Conservation (phyloP, 371 early-diverging fungal species). For the Syncephalastrum sp. region DNA sequence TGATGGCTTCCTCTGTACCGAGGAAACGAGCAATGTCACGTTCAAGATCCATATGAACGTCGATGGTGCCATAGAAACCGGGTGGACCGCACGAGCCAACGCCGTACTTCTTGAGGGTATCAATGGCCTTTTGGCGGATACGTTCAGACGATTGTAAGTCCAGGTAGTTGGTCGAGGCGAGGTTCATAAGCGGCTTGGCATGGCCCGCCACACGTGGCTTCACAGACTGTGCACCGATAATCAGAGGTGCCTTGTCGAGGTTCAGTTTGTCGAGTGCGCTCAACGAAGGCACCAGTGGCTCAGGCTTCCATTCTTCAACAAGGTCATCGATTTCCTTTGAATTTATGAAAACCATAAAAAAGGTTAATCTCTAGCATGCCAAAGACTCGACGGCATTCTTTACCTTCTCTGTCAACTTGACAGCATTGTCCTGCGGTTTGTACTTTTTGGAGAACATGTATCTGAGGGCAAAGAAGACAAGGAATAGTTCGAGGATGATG, state of each 20-base stretch:
- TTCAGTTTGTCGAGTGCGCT: slow-evolving; percentile 73
- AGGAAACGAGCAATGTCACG: slow-evolving; percentile 85
- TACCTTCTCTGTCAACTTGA: slow-evolving; percentile 85
- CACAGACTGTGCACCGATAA: slow-evolving; percentile 66
- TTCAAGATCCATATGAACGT: slow-evolving; percentile 98
- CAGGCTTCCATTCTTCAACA: slow-evolving; percentile 95
- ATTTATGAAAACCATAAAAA: too few species aligned
- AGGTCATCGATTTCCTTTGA: slow-evolving; percentile 90
- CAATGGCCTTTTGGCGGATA: slow-evolving; percentile 84
- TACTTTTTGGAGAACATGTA: slow-evolving; percentile 87
- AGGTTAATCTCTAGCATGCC: background rate
- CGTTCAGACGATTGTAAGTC: slow-evolving; percentile 76
- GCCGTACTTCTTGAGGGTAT: slow-evolving; percentile 93
- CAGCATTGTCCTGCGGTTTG: slow-evolving; percentile 79
- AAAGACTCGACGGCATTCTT: background rate
- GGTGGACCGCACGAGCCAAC: slow-evolving; percentile 99
- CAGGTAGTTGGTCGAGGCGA: slow-evolving; percentile 87
- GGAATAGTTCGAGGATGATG: slow-evolving; percentile 80
- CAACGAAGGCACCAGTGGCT: slow-evolving; percentile 86
- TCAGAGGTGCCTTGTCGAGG: slow-evolving; percentile 76
- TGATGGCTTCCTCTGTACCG: slow-evolving; percentile 90
- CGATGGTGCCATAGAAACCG: slow-evolving; percentile 99
- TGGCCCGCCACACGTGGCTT: slow-evolving; percentile 56
- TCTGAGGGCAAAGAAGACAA: slow-evolving; percentile 88
- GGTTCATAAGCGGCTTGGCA: slow-evolving; percentile 71